A percentile compares a stretch with the other conserved stretches of the same genome.
Evolutionary conservation across 1,139 yeast species (phyloP).

Genomic region (Wickerhamiella infanticola): DNA sequence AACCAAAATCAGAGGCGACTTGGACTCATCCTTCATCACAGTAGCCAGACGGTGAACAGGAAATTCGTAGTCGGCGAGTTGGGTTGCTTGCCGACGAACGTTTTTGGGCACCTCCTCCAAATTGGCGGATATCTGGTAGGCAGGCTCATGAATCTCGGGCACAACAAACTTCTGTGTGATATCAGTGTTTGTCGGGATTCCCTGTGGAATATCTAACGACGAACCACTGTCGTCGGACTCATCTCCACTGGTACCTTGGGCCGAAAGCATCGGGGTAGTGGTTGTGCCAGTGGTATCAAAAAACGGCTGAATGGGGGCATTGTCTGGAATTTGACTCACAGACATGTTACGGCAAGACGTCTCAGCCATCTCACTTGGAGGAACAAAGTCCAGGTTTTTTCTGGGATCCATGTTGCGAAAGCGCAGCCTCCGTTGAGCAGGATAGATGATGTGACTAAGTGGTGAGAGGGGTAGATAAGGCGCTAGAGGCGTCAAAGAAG

Average conservation of each 20-base stretch:
- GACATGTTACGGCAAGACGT: conserved; percentile 40
- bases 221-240: neutral
- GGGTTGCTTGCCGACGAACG: conserved; percentile 68
- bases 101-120: conserved; percentile 96
- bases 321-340: conserved; percentile 26
- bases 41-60: conserved; percentile 77
- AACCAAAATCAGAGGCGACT: conserved; percentile 80
- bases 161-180: conserved; percentile 13
- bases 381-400: conserved; percentile 26
- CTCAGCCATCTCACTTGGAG: conserved; percentile 21
- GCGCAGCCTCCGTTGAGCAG: neutral
- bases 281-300: neutral
- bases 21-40: conserved; percentile 53
- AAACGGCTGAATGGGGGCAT: conserved; percentile 34
- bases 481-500: no score
- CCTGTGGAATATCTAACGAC: conserved; percentile 13
- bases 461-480: no score
- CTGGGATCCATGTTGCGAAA: conserved; percentile 24
- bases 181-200: conserved; percentile 12
- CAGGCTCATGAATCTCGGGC: conserved; percentile 22
- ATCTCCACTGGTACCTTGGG: neutral
- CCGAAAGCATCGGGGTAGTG: neutral
- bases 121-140: conserved; percentile 52
- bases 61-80: conserved; percentile 50
- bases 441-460: no score